A percentile compares a stretch with the other conserved stretches of the same genome.
phyloP scores from a whole-genome alignment of 257 asterid genomes.

The Primulina tabacum region DNA sequence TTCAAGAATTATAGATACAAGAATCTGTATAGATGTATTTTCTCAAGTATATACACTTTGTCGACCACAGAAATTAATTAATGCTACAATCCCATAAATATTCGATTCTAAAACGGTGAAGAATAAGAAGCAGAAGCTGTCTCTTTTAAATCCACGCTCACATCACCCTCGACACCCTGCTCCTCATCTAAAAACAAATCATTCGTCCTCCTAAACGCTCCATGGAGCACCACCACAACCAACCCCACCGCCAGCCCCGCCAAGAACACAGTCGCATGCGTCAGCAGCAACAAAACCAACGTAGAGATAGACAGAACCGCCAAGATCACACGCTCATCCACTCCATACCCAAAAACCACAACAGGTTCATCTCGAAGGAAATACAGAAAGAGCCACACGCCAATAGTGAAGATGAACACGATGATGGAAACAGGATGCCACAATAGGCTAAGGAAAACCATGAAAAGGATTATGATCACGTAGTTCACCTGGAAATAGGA shows the following conservation, averaged over 20 bases:
- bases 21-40: background rate
- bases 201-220: conserved; percentile 29
- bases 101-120: background rate
- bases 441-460: conserved; percentile 35
- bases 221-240: conserved; percentile 32
- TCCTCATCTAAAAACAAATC: conserved; percentile 28
- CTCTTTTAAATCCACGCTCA: conserved; percentile 24
- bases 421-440: conserved; percentile 42
- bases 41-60: background rate
- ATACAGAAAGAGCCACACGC: conserved; percentile 41
- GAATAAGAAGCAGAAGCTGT: conserved; percentile 26
- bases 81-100: background rate
- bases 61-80: too few species aligned
- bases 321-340: conserved; percentile 35
- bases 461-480: conserved; percentile 27
- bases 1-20: background rate
- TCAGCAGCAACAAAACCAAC: conserved; percentile 30
- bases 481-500: conserved; percentile 45
- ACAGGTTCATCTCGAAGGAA: conserved; percentile 38
- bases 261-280: conserved; percentile 27
- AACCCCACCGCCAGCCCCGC: conserved; percentile 26
- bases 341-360: conserved; percentile 27
- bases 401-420: conserved; percentile 27
- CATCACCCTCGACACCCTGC: background rate
- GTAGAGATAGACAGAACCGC: conserved; percentile 31